Percentiles rank a stretch among this genome's conserved stretches.
These are phyloP conservation scores for Dipodascopsis uninucleata DNA, from an alignment of 805 yeast species.

Conservation along the genomic window DNA sequence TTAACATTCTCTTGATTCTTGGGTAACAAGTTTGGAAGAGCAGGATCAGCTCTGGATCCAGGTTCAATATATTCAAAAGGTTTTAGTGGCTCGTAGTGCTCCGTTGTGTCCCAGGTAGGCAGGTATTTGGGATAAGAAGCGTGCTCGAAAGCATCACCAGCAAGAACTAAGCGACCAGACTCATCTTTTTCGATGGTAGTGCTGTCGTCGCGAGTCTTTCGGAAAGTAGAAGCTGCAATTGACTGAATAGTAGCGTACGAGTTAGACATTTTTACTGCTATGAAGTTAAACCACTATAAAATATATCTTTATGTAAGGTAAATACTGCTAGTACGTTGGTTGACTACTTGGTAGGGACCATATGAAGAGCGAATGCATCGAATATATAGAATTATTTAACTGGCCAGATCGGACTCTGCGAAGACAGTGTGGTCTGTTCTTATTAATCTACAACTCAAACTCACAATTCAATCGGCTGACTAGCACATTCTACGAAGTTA, in stretches of 20 bases:
- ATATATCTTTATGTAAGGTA: no score
- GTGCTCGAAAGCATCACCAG: constrained; percentile 26
- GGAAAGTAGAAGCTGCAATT: constrained; percentile 30
- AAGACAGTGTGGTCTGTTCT: no score
- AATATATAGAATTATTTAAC: no score
- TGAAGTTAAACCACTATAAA: no score
- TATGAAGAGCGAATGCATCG: no score
- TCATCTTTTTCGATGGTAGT: constrained; percentile 20
- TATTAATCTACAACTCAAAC: no score
- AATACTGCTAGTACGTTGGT: no score
- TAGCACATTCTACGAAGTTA: no score
- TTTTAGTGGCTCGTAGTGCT: constrained; percentile 49
- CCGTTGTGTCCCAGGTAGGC: constrained; percentile 62
- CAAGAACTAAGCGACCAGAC: constrained; percentile 23
- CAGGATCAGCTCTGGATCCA: constrained; percentile 58
- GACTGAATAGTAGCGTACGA: constrained; percentile 28
- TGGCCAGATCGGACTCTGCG: no score
- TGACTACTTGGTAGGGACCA: no score
- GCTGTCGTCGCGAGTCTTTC: constrained; percentile 20
- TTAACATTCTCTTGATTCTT: constrained; percentile 31
- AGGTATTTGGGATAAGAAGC: constrained; percentile 39
- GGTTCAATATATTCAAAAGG: constrained; percentile 58
- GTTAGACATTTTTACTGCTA: constrained; percentile 27
- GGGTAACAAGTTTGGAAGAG: constrained; percentile 47
- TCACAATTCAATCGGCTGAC: no score